Evolutionary conservation across 345 rosid genomes (phyloP).

Genomic region (Gossypium raimondii): DNA sequence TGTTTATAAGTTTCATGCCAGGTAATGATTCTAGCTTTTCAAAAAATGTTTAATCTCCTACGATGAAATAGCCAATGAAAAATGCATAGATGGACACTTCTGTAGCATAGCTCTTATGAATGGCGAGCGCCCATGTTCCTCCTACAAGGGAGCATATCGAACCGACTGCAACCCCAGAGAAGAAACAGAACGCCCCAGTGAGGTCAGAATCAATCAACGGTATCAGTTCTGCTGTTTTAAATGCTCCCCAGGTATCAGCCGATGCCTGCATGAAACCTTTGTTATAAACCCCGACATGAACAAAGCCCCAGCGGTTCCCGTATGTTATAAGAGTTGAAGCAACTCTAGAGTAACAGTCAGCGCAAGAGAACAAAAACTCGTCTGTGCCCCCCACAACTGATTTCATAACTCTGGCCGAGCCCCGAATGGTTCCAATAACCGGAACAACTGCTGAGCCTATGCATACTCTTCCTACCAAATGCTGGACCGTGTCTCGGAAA

Average conservation of each 20-base stretch:
- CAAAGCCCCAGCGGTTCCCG: constrained; percentile 86
- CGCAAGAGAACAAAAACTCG: constrained; percentile 67
- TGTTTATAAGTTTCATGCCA: constrained; percentile 2
- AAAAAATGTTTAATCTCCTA: constrained; percentile 23
- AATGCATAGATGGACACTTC: constrained; percentile 62
- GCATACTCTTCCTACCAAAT: constrained; percentile 53
- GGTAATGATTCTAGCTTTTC: background rate
- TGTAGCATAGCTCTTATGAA: constrained; percentile 51
- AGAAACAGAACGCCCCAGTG: constrained; percentile 68
- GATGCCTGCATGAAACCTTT: constrained; percentile 76
- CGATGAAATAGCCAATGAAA: constrained; percentile 76
- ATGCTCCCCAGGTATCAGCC: constrained; percentile 52
- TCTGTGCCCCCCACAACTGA: constrained; percentile 49
- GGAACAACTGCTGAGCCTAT: constrained; percentile 63
- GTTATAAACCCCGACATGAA: constrained; percentile 60
- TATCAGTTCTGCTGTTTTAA: constrained; percentile 39
- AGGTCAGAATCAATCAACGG: constrained; percentile 60
- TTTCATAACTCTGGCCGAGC: constrained; percentile 47
- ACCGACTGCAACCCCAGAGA: constrained; percentile 59
- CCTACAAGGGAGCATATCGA: constrained; percentile 47
- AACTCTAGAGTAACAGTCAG: constrained; percentile 48
- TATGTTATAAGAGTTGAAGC: constrained; percentile 40
- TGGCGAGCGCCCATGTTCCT: constrained; percentile 60
- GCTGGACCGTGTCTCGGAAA: constrained; percentile 36
- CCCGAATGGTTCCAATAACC: constrained; percentile 39